Base-by-base conservation (phyloP, 176 grass and related monocot species). In the Oryza nivara region DNA sequence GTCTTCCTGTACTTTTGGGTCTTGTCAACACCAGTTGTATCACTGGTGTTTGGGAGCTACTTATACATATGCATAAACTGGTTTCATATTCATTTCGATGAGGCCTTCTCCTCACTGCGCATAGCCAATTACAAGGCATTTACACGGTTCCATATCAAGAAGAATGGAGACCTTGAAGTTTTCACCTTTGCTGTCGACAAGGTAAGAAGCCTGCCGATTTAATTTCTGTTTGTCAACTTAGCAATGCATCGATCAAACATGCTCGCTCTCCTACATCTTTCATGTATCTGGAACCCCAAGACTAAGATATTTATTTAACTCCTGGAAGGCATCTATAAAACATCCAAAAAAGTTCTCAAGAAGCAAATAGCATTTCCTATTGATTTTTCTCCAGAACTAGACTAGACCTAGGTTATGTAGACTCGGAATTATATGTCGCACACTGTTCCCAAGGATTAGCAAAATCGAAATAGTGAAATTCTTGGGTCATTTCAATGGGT, bases 1-100 rank as follows among this genome's bases (percentile, higher is more conserved):
- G 92, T 99, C 56, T 99, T 99, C 77, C 76, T 92, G 16, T 99
- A 96, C 67, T 99, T 99, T 73, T 99, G 97, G 93, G 97, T 99
- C 38, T 76, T 99, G 47, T 99, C 97, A 7, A 99, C 97, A n/a
- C 97, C 97, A 20, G 75, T 99, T 4, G 97, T 99, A 38, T 99
- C 93, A 7, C 58, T 99, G 67, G 86, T 99, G 52, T 99, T 99
- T 56, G 93, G 97, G 41, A 99, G 89, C 86, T 99, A 99, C 91
- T 48, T 99, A 22, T 99, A 99, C 46, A 64, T 99, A 26, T 99
- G 97, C 79, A 92, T 99, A 87, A 99, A 99, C 30, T 99, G 93
- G 97, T 96, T 99, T 16, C 86, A 92, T 44, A 96, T 99, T 32
- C 97, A 99, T 80, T 96, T 99, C 13, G 97, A 99, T 38, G 97